A percentile compares a stretch with the other conserved stretches of the same genome.
These are phyloP conservation scores for Barnettozyma pratensis DNA, from an alignment of 805 yeast species.

Conservation along the genomic window DNA sequence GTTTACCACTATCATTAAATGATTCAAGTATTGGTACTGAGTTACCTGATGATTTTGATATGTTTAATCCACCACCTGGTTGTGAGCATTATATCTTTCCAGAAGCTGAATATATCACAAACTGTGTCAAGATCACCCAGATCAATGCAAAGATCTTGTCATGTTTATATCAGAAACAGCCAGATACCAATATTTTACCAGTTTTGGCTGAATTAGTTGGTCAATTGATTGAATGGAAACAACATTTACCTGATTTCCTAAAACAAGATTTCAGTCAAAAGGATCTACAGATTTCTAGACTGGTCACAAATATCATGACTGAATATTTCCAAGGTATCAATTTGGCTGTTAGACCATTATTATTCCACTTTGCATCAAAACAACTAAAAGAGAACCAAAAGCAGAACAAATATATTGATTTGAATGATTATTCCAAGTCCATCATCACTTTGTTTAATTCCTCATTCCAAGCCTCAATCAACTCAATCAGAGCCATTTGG, in stretches of 20 bases:
- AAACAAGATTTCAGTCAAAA: slow-evolving; percentile 56
- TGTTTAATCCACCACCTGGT: slow-evolving; percentile 55
- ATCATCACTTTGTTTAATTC: slow-evolving; percentile 67
- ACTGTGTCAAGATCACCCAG: slow-evolving; percentile 74
- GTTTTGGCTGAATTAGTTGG: slow-evolving; percentile 66
- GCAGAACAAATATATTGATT: slow-evolving; percentile 51
- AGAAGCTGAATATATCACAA: slow-evolving; percentile 69
- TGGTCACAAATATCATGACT: slow-evolving; percentile 70
- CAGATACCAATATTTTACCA: slow-evolving; percentile 70
- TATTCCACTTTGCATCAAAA: slow-evolving; percentile 70
- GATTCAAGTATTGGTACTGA: slow-evolving; percentile 80
- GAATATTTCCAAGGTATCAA: slow-evolving; percentile 82
- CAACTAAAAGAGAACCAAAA: slow-evolving; percentile 48
- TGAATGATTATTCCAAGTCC: slow-evolving; percentile 62
- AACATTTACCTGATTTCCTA: slow-evolving; percentile 55
- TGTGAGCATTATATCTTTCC: slow-evolving; percentile 69
- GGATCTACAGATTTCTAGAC: slow-evolving; percentile 51
- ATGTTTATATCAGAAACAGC: slow-evolving; percentile 68
- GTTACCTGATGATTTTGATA: slow-evolving; percentile 66
- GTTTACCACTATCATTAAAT: slow-evolving; percentile 71
- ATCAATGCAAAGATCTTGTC: slow-evolving; percentile 71
- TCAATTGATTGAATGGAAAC: slow-evolving; percentile 63
- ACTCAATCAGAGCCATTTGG: slow-evolving; percentile 71
- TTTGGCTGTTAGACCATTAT: slow-evolving; percentile 68
- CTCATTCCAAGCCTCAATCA: slow-evolving; percentile 75